Evolutionary conservation across 2,329 filamentous ascomycete species (phyloP), one percentile per base, ranked within the genome.

Genomic region (Colletotrichum navitas): DNA sequence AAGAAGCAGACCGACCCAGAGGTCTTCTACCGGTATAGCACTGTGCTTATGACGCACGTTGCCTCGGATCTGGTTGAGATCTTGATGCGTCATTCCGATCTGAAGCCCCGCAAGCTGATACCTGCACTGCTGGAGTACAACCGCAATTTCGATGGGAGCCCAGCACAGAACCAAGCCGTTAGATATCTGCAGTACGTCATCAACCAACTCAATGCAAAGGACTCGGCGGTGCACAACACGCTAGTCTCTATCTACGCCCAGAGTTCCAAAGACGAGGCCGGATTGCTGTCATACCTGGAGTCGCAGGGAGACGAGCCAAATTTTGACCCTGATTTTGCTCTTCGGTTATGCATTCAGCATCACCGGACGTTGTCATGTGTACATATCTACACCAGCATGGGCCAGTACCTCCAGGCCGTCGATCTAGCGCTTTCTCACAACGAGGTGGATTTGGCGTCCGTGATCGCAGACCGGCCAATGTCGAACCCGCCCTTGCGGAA

Each of bases 361-460:
- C 91, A 95, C 75, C 92, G 96, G 55, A 95, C 98, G 1, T 91
- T 97, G 74, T 97, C 94, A 18, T 97, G 95, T 78, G 95, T 98
- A 6, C 95, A 98, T 81, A 98, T 99, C 74, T 99, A 98, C 85
- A 97, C 93, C 67, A 93, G 92, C 73, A 99, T 99, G 95, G 92
- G 92, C 0, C 94, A 98, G 80, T 98, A 97, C 79, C 89, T 94
- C 24, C 94, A 97, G 80, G 95, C 95, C 1, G 96, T 99, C 5
- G 94, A 97, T 78, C 88, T 99, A 5, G 96, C 96, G 0, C 87
- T 99, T 43, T 93, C 95, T 58, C 94, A 98, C 79, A 89, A 94
- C 76, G 92, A 97, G 78, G 90, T 98, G 61, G 94, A 98, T 73
- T 90, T 98, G 8, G 96, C 96, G 1, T 92, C 94, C 34, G 90